Conservation (phyloP, 495 filamentous ascomycete genomes). For the Podospora pseudocomata region DNA sequence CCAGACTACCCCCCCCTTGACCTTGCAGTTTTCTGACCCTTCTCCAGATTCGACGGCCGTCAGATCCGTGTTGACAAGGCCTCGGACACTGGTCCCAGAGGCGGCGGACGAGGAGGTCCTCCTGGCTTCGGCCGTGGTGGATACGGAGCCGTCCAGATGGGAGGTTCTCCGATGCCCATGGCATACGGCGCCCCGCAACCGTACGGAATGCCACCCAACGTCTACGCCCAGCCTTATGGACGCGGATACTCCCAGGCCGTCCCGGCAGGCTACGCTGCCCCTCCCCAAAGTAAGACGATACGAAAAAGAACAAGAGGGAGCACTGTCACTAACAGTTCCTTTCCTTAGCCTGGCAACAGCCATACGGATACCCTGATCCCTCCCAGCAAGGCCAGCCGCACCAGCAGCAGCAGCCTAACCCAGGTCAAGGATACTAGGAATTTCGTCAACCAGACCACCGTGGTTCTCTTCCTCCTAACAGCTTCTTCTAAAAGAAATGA, state of each 20-base stretch:
- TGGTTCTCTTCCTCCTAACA: background rate
- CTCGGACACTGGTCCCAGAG: constrained; percentile 67
- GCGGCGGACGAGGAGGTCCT: constrained; percentile 46
- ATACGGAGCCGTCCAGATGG: constrained; percentile 25
- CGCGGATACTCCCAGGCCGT: constrained; percentile 28
- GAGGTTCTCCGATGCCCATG: constrained; percentile 26
- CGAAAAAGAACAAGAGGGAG: constrained; percentile 9
- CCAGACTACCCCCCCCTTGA: background rate
- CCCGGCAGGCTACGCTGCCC: constrained; percentile 31
- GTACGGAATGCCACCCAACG: constrained; percentile 29
- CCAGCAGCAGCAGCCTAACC: constrained; percentile 35
- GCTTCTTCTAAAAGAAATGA: constrained; percentile 4
- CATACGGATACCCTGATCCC: constrained; percentile 43
- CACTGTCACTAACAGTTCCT: constrained; percentile 11
- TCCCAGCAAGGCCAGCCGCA: constrained; percentile 30
- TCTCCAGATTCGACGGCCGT: constrained; percentile 85
- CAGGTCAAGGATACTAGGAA: constrained; percentile 31
- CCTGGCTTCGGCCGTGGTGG: constrained; percentile 36
- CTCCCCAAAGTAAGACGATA: constrained; percentile 40
- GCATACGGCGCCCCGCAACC: constrained; percentile 39
- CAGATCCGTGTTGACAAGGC: constrained; percentile 95
- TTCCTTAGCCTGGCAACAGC: constrained; percentile 21
- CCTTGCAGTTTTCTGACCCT: constrained; percentile 16
- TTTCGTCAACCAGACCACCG: background rate
- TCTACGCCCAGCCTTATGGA: constrained; percentile 30